These are phyloP conservation scores for Ogataea haglerorum DNA, from an alignment of 805 yeast species.

Conservation along the genomic window DNA sequence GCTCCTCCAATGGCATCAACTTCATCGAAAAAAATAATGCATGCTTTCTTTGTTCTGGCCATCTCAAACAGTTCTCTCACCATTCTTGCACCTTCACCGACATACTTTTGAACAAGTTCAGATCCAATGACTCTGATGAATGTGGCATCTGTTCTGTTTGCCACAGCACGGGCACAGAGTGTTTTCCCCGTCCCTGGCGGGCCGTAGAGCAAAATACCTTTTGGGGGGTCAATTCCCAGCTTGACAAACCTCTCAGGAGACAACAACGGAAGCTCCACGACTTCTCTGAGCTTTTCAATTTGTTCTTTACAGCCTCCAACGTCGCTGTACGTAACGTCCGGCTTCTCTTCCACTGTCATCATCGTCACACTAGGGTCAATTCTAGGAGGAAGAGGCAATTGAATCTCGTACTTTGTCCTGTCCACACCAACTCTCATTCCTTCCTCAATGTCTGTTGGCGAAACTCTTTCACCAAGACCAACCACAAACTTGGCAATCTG, in stretches of 20 bases:
- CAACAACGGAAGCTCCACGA: constrained; percentile 87
- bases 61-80: constrained; percentile 97
- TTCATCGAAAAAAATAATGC: constrained; percentile 97
- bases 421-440: constrained; percentile 99
- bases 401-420: constrained; percentile 93
- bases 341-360: constrained; percentile 99
- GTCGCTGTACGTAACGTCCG: constrained; percentile 97
- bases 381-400: constrained; percentile 94
- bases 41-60: constrained; percentile 98
- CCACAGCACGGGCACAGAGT: constrained; percentile 97
- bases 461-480: constrained; percentile 91
- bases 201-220: constrained; percentile 93
- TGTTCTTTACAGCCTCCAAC: constrained; percentile 99
- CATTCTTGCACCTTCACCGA: constrained; percentile 99
- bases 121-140: constrained; percentile 98
- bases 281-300: constrained; percentile 93
- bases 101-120: constrained; percentile 96
- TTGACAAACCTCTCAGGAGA: constrained; percentile 97
- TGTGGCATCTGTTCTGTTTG: constrained; percentile 98
- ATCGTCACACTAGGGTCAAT: constrained; percentile 97
- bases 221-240: constrained; percentile 98
- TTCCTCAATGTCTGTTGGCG: constrained; percentile 98
- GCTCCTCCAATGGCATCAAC: constrained; percentile 99
- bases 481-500: constrained; percentile 98
- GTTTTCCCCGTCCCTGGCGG: constrained; percentile 99